These are phyloP conservation scores for Tulasnella calospora DNA, from an alignment of 768 basidiomycete genomes.

Conservation along the genomic window DNA sequence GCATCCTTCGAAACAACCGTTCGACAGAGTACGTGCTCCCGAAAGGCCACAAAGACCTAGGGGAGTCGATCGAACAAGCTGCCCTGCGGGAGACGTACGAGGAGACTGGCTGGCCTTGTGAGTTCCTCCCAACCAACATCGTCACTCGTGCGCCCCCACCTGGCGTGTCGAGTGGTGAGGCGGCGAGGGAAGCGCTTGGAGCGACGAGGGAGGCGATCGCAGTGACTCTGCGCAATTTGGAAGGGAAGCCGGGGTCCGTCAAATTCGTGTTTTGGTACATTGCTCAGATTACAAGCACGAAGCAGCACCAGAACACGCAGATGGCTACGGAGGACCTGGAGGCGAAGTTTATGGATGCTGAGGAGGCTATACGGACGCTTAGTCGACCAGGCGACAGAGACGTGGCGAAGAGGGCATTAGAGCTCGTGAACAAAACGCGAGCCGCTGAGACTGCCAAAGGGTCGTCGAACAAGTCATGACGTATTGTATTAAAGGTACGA, in stretches of 20 bases:
- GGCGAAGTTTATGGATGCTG: slow-evolving; percentile 18
- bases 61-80: slow-evolving; percentile 48
- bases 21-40: slow-evolving; percentile 46
- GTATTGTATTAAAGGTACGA: not conserved
- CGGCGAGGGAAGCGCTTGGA: not conserved
- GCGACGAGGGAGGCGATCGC: slow-evolving; percentile 25
- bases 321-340: slow-evolving; percentile 24
- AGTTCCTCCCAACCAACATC: slow-evolving; percentile 48
- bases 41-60: slow-evolving; percentile 49
- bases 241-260: not conserved
- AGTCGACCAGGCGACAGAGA: slow-evolving; percentile 26
- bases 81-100: slow-evolving; percentile 61
- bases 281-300: slow-evolving; percentile 21
- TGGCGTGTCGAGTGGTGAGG: slow-evolving; percentile 36
- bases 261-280: slow-evolving; percentile 29
- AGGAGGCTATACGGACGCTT: slow-evolving; percentile 21
- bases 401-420: slow-evolving; percentile 24
- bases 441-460: not conserved
- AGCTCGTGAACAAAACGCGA: slow-evolving; percentile 24
- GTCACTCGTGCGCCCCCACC: slow-evolving; percentile 52
- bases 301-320: slow-evolving; percentile 20
- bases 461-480: slow-evolving; percentile 4
- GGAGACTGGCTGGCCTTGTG: slow-evolving; percentile 58
- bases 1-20: slow-evolving; percentile 33
- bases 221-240: slow-evolving; percentile 20